Percentiles rank a stretch among this genome's conserved stretches.
phyloP scores from a whole-genome alignment of 169 alveolate genomes.

The Fabrea salina region DNA sequence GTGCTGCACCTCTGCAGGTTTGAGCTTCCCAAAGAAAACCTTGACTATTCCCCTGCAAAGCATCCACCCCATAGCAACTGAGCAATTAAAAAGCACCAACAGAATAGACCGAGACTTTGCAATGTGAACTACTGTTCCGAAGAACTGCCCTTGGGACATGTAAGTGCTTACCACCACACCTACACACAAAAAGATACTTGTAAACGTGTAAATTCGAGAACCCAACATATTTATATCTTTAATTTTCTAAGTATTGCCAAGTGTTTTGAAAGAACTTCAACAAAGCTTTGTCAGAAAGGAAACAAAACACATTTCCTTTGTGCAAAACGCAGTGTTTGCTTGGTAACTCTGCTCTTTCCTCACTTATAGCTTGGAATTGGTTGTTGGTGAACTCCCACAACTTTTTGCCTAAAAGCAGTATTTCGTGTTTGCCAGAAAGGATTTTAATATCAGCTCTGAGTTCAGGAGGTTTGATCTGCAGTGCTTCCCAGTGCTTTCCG shows the following conservation, averaged over 20 bases:
- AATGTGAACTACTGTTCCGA: conserved; percentile 4
- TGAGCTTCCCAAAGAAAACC: conserved; percentile 13
- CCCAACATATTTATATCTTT: conserved; percentile 32
- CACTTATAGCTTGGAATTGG: background rate
- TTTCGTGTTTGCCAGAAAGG: background rate
- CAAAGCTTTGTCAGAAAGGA: too few relatives aligned
- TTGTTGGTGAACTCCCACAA: background rate
- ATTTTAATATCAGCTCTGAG: background rate
- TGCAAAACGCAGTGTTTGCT: too few relatives aligned
- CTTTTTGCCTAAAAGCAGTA: background rate
- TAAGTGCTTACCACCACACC: background rate
- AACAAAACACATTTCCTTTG: too few relatives aligned
- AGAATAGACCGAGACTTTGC: background rate
- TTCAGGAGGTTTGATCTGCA: background rate
- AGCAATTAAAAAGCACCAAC: conserved; percentile 5
- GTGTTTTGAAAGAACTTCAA: too few relatives aligned
- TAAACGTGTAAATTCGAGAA: background rate
- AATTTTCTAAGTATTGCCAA: too few relatives aligned
- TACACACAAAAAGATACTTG: background rate
- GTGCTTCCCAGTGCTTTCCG: background rate
- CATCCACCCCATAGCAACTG: background rate
- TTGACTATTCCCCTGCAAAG: background rate
- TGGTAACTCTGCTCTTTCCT: background rate
- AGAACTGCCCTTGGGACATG: background rate
- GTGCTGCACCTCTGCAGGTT: conserved; percentile 26